Evolutionary conservation across 331 rosid species (phyloP).

Genomic region (Malus hybrid): DNA sequence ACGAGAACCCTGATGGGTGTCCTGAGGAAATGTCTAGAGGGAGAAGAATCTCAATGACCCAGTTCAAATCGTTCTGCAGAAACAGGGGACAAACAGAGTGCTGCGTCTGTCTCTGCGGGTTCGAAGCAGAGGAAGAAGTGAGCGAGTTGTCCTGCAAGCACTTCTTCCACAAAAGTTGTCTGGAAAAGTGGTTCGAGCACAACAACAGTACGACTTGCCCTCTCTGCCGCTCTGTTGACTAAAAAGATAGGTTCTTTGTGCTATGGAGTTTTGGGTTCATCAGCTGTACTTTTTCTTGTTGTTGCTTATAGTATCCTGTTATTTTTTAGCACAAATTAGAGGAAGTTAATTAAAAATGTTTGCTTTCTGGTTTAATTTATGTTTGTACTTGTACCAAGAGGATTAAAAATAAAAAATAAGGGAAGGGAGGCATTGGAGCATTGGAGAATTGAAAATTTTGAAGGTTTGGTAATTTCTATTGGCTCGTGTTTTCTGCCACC

Average conservation of each 20-base stretch:
- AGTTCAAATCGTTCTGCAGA: slow-evolving; percentile 35
- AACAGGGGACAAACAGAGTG: slow-evolving; percentile 33
- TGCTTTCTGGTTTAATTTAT: not conserved
- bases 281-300: not conserved
- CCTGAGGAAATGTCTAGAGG: slow-evolving; percentile 12
- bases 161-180: slow-evolving; percentile 63
- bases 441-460: not conserved
- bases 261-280: not conserved
- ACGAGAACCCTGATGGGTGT: slow-evolving; percentile 16
- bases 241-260: not conserved
- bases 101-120: slow-evolving; percentile 68
- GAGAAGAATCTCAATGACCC: slow-evolving; percentile 46
- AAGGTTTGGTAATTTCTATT: not conserved
- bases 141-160: slow-evolving; percentile 77
- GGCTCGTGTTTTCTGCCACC: not conserved
- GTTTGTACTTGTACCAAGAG: not conserved
- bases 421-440: not conserved
- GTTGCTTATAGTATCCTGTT: not conserved
- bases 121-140: slow-evolving; percentile 67
- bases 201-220: slow-evolving; percentile 60
- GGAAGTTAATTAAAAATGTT: not conserved
- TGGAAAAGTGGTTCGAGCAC: slow-evolving; percentile 62
- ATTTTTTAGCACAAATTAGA: not conserved
- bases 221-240: slow-evolving; percentile 63
- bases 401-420: not conserved